phyloP scores from a whole-genome alignment of 164 flowering plant genomes.

The Tetracentron sinense region DNA sequence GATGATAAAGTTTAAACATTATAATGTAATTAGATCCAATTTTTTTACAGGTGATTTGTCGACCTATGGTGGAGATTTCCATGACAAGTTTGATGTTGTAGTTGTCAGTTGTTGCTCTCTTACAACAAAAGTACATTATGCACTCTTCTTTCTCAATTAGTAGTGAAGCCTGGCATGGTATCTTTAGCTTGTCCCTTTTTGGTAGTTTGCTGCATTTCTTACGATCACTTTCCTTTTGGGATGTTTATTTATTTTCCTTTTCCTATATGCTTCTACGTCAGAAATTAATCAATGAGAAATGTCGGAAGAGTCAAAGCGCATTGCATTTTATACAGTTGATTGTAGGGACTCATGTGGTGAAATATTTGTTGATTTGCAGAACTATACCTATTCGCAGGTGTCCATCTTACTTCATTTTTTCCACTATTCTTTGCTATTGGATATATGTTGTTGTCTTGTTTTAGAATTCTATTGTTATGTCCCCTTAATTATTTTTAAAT shows the following conservation, averaged over 20 bases:
- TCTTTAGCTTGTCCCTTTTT: neutral
- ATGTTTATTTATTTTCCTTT: neutral
- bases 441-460: neutral
- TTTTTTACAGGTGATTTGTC: conserved; percentile 63
- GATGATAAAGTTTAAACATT: no score
- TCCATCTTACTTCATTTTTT: conserved; percentile 6
- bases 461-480: neutral
- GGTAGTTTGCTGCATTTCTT: neutral
- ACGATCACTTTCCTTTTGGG: neutral
- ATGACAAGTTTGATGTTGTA: conserved; percentile 68
- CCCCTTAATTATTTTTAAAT: neutral
- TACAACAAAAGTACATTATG: conserved; percentile 47
- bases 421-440: neutral
- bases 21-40: neutral
- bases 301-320: conserved; percentile 64
- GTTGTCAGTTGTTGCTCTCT: conserved; percentile 69
- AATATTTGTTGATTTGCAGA: conserved; percentile 88
- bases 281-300: conserved; percentile 78
- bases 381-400: conserved; percentile 69
- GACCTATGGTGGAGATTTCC: conserved; percentile 64
- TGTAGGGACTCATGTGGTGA: conserved; percentile 93
- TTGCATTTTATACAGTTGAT: conserved; percentile 83
- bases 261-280: conserved; percentile 25
- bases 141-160: neutral
- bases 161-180: neutral